Evolutionary conservation across 2,329 filamentous ascomycete species (phyloP).

Genomic region (Scedosporium aurantiacum): DNA sequence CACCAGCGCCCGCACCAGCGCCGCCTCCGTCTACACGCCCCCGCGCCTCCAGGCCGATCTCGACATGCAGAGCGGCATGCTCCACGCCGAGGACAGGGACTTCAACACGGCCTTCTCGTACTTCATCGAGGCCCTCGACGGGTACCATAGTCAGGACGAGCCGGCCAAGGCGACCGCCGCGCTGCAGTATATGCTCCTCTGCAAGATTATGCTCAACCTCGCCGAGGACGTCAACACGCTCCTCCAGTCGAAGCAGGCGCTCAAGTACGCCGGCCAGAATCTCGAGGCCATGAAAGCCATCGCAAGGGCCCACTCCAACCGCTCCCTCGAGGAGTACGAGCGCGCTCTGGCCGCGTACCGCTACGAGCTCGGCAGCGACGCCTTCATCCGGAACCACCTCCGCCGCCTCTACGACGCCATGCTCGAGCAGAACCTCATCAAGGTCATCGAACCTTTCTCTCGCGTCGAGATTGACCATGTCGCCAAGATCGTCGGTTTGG

Average conservation of each 20-base stretch:
- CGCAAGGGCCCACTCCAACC: slow-evolving; percentile 86
- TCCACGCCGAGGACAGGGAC: slow-evolving; percentile 96
- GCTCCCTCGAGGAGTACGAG: slow-evolving; percentile 95
- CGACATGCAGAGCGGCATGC: slow-evolving; percentile 98
- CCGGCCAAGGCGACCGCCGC: slow-evolving; percentile 84
- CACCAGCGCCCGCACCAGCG: slow-evolving; percentile 86
- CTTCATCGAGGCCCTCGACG: slow-evolving; percentile 97
- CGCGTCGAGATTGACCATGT: slow-evolving; percentile 95
- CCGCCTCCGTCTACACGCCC: slow-evolving; percentile 93
- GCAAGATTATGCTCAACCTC: slow-evolving; percentile 99
- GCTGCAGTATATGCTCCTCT: slow-evolving; percentile 97
- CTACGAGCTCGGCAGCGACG: slow-evolving; percentile 85
- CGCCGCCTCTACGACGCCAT: slow-evolving; percentile 94
- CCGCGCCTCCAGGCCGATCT: slow-evolving; percentile 89
- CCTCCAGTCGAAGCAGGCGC: slow-evolving; percentile 90
- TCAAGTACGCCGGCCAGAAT: slow-evolving; percentile 90
- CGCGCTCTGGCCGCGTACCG: slow-evolving; percentile 80
- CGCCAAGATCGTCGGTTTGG: slow-evolving; percentile 92
- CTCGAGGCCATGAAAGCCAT: slow-evolving; percentile 99
- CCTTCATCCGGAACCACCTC: slow-evolving; percentile 95
- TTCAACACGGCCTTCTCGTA: slow-evolving; percentile 99
- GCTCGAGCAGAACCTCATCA: slow-evolving; percentile 98
- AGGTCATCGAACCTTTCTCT: slow-evolving; percentile 98
- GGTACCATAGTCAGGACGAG: slow-evolving; percentile 90
- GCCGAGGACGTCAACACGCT: slow-evolving; percentile 92